Evolutionary conservation across 2,329 filamentous ascomycete species (phyloP).

Genomic region (Didymella sp.): DNA sequence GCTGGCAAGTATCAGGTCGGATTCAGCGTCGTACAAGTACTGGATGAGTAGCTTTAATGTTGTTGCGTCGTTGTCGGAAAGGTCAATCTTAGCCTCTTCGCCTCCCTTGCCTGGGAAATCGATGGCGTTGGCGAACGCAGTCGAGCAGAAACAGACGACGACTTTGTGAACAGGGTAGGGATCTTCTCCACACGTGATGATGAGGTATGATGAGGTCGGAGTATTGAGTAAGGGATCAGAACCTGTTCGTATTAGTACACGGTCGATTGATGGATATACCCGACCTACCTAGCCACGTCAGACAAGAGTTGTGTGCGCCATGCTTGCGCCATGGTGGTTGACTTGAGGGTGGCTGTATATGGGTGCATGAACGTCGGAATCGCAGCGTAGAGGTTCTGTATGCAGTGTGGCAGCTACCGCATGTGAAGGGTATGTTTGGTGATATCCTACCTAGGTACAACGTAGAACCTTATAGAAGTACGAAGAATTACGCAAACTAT

Average conservation of each 20-base stretch:
- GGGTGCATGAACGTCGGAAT: too few relatives aligned
- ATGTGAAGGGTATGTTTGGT: neutral
- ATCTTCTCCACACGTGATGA: neutral
- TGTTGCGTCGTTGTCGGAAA: slow-evolving; percentile 22
- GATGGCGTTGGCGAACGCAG: neutral
- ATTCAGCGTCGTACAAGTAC: slow-evolving; percentile 32
- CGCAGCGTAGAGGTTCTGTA: neutral
- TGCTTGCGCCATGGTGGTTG: neutral
- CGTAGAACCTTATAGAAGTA: too few relatives aligned
- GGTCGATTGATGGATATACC: neutral
- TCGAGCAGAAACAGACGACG: neutral
- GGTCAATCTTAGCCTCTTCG: slow-evolving; percentile 1
- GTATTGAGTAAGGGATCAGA: too few relatives aligned
- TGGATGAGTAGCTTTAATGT: slow-evolving; percentile 21
- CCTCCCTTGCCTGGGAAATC: neutral
- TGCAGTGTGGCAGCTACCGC: neutral
- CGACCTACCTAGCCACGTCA: neutral
- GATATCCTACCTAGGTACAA: too few relatives aligned
- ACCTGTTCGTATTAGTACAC: too few relatives aligned
- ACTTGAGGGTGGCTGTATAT: neutral
- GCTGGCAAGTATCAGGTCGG: neutral
- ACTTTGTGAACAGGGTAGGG: neutral
- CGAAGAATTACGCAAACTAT: too few relatives aligned
- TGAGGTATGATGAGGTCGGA: too few relatives aligned
- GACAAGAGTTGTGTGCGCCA: neutral